Percentiles rank a stretch among this genome's conserved stretches.
Evolutionary conservation across 441 rosid genomes (phyloP).

Genomic region (Theobroma grandiflorum): DNA sequence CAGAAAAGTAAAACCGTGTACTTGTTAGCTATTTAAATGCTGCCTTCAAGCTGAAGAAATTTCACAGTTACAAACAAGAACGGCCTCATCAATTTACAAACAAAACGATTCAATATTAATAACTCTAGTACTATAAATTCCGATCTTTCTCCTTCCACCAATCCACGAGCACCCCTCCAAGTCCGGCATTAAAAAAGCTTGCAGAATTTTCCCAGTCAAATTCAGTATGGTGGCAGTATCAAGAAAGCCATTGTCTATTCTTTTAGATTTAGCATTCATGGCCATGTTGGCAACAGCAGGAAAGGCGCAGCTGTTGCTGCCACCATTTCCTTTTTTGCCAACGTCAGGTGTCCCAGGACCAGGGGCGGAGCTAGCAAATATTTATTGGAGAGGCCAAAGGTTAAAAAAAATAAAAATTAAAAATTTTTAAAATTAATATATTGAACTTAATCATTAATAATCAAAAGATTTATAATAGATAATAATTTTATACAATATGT

Average conservation of each 20-base stretch:
- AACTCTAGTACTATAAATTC: not conserved
- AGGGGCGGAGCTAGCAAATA: too few relatives aligned
- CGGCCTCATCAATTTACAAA: not conserved
- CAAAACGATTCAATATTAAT: not conserved
- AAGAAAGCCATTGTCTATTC: not conserved
- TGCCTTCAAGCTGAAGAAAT: too few relatives aligned
- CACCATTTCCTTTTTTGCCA: not conserved
- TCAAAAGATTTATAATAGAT: too few relatives aligned
- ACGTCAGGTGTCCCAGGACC: not conserved
- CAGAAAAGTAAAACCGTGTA: too few relatives aligned
- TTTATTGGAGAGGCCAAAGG: too few relatives aligned
- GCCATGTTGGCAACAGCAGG: not conserved
- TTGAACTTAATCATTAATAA: too few relatives aligned
- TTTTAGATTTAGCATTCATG: not conserved
- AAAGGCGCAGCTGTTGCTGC: not conserved
- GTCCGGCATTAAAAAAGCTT: not conserved
- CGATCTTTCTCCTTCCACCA: not conserved
- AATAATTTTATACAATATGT: too few relatives aligned
- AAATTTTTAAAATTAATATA: too few relatives aligned
- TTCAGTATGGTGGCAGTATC: not conserved
- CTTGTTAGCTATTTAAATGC: not conserved
- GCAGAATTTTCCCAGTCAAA: not conserved
- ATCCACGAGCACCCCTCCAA: not conserved
- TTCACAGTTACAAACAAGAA: not conserved
- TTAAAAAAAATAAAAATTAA: too few relatives aligned